phyloP scores from a whole-genome alignment of 73 alveolate species.

The Durusdinium trenchii region DNA sequence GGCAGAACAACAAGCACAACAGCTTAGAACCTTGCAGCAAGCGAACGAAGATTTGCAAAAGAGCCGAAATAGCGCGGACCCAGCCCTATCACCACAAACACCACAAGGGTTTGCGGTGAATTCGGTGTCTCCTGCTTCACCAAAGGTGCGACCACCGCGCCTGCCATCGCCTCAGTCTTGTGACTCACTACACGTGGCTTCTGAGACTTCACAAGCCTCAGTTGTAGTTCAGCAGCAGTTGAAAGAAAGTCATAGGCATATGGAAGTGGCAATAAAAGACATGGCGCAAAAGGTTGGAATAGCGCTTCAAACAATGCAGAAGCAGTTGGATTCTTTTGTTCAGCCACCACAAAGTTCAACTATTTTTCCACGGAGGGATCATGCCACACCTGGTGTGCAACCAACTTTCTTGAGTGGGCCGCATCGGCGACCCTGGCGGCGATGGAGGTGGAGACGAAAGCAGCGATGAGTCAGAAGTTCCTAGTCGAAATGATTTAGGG shows the following conservation, averaged over 20 bases:
- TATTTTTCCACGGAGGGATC: background rate
- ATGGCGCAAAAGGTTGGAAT: background rate
- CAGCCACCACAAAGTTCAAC: too few relatives aligned
- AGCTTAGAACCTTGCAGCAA: too few relatives aligned
- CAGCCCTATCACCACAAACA: background rate
- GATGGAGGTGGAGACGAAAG: background rate
- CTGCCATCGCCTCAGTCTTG: background rate
- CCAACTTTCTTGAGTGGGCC: background rate
- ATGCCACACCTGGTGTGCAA: background rate
- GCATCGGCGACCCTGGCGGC: slow-evolving; percentile 54
- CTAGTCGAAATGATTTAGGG: background rate
- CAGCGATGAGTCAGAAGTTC: background rate
- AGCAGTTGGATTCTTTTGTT: background rate
- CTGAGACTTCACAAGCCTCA: background rate
- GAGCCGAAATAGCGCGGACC: slow-evolving; percentile 47
- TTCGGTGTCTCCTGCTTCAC: too few relatives aligned
- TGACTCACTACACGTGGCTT: too few relatives aligned
- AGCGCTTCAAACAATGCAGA: background rate
- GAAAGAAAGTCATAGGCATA: too few relatives aligned
- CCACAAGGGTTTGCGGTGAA: too few relatives aligned
- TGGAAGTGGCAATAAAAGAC: background rate
- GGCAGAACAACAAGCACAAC: too few relatives aligned
- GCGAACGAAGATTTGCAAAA: too few relatives aligned
- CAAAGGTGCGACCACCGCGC: background rate
- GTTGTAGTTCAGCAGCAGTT: background rate